Percentiles rank a stretch among this genome's conserved stretches.
phyloP scores from a whole-genome alignment of 164 flowering plant species.

The Vitis labrusca region DNA sequence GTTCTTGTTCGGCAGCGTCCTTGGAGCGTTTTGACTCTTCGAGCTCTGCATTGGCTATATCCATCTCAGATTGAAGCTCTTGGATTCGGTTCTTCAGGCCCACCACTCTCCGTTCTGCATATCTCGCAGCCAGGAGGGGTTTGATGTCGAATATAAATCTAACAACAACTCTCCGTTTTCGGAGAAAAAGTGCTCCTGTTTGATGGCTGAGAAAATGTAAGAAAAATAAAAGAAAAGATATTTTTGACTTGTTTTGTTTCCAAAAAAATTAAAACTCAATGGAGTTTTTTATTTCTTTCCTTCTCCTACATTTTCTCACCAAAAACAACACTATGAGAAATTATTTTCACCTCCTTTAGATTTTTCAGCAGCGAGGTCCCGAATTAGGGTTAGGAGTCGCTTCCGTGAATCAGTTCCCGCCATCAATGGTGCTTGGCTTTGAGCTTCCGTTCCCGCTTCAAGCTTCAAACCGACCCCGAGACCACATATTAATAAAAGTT shows the following conservation, averaged over 20 bases:
- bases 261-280: too few relatives aligned
- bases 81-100: conserved; percentile 48
- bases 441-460: too few relatives aligned
- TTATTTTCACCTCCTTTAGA: conserved; percentile 61
- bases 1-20: conserved; percentile 63
- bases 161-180: background rate
- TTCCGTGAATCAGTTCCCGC: conserved; percentile 62
- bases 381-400: conserved; percentile 66
- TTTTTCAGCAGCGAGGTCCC: conserved; percentile 64
- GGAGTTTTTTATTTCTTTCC: background rate
- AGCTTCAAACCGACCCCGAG: too few relatives aligned
- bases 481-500: too few relatives aligned
- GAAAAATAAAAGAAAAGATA: too few relatives aligned
- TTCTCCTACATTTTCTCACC: conserved; percentile 10
- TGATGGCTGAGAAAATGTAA: background rate
- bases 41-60: conserved; percentile 40
- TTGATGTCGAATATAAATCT: too few relatives aligned
- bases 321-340: conserved; percentile 1
- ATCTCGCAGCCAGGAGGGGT: background rate
- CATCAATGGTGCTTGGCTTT: conserved; percentile 27
- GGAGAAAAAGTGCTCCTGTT: background rate
- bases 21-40: conserved; percentile 49
- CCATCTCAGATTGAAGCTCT: conserved; percentile 46
- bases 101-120: conserved; percentile 55
- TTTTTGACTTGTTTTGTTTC: too few relatives aligned